Percentiles rank a stretch among this genome's conserved stretches.
phyloP scores from a whole-genome alignment of 2,329 filamentous ascomycete species.

The Exophiala phaeomuriformis region DNA sequence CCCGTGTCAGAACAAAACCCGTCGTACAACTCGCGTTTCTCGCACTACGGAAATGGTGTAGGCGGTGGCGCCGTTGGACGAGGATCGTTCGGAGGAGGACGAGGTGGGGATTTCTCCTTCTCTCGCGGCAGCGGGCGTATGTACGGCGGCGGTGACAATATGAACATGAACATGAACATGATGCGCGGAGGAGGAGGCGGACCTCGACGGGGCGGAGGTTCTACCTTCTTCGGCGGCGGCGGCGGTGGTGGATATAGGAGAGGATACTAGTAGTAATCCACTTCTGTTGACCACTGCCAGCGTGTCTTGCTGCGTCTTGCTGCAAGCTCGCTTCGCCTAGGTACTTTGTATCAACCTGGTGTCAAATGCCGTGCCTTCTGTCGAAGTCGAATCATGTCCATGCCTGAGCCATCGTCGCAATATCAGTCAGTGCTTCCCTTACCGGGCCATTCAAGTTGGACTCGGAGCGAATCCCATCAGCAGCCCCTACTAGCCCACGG shows the following conservation, averaged over 20 bases:
- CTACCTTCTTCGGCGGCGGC: constrained; percentile 25
- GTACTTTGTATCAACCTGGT: no score
- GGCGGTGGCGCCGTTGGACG: constrained; percentile 10
- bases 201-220: constrained; percentile 48
- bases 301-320: no score
- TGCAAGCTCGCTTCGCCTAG: no score
- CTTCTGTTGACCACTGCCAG: neutral
- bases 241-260: constrained; percentile 42
- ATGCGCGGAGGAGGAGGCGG: constrained; percentile 55
- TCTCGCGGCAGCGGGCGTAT: constrained; percentile 14
- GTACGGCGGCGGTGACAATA: constrained; percentile 11
- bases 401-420: no score
- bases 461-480: no score
- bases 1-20: neutral
- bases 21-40: constrained; percentile 18
- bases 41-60: constrained; percentile 26
- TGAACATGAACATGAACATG: neutral
- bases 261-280: constrained; percentile 15
- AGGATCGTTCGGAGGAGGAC: constrained; percentile 12
- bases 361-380: no score
- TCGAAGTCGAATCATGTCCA: no score
- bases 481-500: no score
- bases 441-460: no score
- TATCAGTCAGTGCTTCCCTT: no score
- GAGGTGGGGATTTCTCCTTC: neutral